Conservation (phyloP, 225 moss, liverwort and hornwort genomes). For the Takakia lepidozioides region DNA sequence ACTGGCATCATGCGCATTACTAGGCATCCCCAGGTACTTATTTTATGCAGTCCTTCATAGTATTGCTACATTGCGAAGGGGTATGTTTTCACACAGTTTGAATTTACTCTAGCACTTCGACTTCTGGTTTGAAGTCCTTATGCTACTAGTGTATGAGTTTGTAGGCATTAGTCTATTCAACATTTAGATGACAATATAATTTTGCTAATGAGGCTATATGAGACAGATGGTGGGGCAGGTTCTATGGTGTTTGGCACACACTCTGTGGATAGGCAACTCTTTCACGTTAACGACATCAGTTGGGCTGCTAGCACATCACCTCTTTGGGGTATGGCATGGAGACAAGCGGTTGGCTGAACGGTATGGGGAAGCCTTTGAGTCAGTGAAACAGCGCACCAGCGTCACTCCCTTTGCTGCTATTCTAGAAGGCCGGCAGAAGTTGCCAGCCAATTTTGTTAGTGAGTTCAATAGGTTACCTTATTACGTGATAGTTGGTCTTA, state of each 20-base stretch:
- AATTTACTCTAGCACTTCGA: too few species aligned
- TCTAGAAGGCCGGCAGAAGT: slow-evolving; percentile 74
- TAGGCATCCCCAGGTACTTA: slow-evolving; percentile 82
- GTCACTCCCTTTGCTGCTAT: slow-evolving; percentile 86
- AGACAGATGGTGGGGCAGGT: slow-evolving; percentile 96
- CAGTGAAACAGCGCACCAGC: slow-evolving; percentile 73
- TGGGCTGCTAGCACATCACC: slow-evolving; percentile 72
- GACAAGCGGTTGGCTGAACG: slow-evolving; percentile 58
- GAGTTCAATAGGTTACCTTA: slow-evolving; percentile 86
- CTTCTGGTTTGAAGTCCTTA: too few species aligned
- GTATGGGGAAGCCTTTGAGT: slow-evolving; percentile 71
- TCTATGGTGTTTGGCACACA: slow-evolving; percentile 91
- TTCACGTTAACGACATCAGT: slow-evolving; percentile 75
- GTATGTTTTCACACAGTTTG: too few species aligned
- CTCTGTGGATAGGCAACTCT: slow-evolving; percentile 91
- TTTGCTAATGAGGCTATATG: too few species aligned
- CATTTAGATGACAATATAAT: too few species aligned
- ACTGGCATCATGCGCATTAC: slow-evolving; percentile 97
- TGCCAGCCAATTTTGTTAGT: slow-evolving; percentile 73
- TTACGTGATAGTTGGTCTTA: slow-evolving; percentile 53
- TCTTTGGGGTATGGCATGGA: slow-evolving; percentile 96
- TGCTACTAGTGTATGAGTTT: too few species aligned
- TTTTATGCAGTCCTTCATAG: too few species aligned
- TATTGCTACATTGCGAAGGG: too few species aligned
- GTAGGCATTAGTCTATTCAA: too few species aligned